Evolutionary conservation across 306 rosid species (phyloP).

Genomic region (Malus sieversii): DNA sequence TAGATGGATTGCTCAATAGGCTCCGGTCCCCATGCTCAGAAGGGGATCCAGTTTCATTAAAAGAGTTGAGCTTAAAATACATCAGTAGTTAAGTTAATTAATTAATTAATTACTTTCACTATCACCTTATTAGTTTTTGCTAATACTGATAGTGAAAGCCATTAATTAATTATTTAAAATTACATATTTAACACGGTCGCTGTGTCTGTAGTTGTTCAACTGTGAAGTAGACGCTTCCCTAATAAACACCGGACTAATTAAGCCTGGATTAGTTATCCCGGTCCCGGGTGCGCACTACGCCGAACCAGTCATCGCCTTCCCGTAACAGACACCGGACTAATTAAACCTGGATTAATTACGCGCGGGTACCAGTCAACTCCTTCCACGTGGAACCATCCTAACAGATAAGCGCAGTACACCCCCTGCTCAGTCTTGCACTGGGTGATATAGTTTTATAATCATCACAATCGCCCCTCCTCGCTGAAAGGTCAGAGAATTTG

Average conservation of each 20-base stretch:
- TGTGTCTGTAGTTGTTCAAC: background rate
- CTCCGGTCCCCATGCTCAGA: no score
- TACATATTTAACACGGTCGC: constrained; percentile 37
- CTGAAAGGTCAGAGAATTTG: background rate
- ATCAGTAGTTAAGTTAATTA: no score
- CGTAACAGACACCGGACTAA: no score
- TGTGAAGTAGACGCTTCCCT: background rate
- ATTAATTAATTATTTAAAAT: background rate
- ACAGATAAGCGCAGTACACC: background rate
- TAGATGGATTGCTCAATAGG: no score
- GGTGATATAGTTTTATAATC: background rate
- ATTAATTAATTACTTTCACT: no score
- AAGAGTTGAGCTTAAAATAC: background rate
- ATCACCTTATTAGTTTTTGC: no score
- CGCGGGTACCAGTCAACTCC: background rate
- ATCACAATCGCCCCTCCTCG: background rate
- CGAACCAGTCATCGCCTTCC: constrained; percentile 7
- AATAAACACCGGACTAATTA: background rate
- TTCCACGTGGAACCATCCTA: constrained; percentile 36
- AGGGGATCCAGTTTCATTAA: background rate
- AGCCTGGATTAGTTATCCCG: background rate
- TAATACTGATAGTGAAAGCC: no score
- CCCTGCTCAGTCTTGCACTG: background rate
- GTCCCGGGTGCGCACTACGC: background rate
- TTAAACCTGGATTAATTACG: no score